Conservation (phyloP, 139 green algal genomes). For the Asterochloris erici region DNA sequence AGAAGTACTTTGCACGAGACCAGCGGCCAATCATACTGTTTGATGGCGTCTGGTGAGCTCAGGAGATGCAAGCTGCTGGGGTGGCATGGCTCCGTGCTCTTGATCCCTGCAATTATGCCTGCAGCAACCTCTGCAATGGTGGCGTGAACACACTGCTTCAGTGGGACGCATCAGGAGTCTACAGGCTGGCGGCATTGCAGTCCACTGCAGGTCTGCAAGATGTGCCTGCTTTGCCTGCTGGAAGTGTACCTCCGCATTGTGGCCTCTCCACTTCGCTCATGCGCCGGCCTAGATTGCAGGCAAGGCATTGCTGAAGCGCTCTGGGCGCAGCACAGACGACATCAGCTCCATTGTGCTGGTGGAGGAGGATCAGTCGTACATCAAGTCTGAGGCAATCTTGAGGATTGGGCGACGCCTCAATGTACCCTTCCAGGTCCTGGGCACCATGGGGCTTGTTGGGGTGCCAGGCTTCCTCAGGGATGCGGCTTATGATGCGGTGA, state of each 20-base stretch:
- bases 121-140: constrained; percentile 51
- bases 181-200: constrained; percentile 76
- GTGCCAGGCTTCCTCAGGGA: constrained; percentile 49
- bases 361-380: constrained; percentile 34
- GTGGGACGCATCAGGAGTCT: constrained; percentile 45
- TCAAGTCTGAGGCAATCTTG: constrained; percentile 61
- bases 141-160: constrained; percentile 82
- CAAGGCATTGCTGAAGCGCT: constrained; percentile 50
- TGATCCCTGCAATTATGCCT: background rate
- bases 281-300: background rate
- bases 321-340: constrained; percentile 64
- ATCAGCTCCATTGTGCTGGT: constrained; percentile 85
- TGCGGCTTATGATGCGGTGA: constrained; percentile 54
- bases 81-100: background rate
- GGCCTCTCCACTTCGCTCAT: too few relatives aligned
- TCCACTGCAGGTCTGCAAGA: constrained; percentile 42
- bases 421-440: constrained; percentile 53
- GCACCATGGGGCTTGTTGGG: constrained; percentile 32
- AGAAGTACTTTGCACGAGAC: constrained; percentile 65
- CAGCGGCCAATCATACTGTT: constrained; percentile 74
- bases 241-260: too few relatives aligned
- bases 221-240: too few relatives aligned
- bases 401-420: constrained; percentile 48
- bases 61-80: background rate
- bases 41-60: constrained; percentile 73